Evolutionary conservation across 176 grass and related monocot genomes (phyloP), one percentile per base, ranked within the genome.

Genomic region (Oryza rufipogon): DNA sequence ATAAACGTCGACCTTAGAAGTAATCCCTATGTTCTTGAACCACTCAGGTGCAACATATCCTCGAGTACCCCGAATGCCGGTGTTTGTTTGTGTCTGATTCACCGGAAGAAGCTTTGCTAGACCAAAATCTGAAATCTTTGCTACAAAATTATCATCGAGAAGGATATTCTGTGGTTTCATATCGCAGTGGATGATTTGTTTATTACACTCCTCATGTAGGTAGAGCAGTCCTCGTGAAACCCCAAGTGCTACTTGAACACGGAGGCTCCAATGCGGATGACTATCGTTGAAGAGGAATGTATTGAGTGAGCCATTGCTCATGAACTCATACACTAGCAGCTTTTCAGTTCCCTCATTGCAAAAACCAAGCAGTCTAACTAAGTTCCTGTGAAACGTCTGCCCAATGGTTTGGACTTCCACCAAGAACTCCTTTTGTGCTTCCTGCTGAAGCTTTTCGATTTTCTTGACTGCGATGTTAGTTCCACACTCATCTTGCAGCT

Each of bases 151-250:
- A 0, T 22, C 70, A 0, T 84, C 87, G 0, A 89, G 87, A 70
- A 89, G 81, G 71, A 89, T 84, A 48, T 89, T 85, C 64, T 89
- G 76, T 9, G 87, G 76, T 58, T 89, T 89, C 80, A 89, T 89
- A 28, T 89, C 87, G 8, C 87, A 89, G 32, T 89, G 87, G 61
- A 89, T 84, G 23, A 89, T 89, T 76, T 84, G 81, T 9, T 38
- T 61, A 70, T 64, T 80, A 9, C 87, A 89, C 67, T 89, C 87
- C 51, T 89, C 81, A 46, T 89, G 87, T 58, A 84, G 74, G 81
- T 89, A 84, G 22, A 84, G 76, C 14, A 89, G 70, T 4, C 87
- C 87, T 73, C 87, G 15, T 63, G 87, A 81, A 5, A 89, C 87
- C 12, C 81, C 87, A 2, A 84, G 80, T 28, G 80, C 80, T 0